A percentile compares a stretch with the other conserved stretches of the same genome.
Conservation (phyloP, 257 asterid species). For the Cruciata laevipes region DNA sequence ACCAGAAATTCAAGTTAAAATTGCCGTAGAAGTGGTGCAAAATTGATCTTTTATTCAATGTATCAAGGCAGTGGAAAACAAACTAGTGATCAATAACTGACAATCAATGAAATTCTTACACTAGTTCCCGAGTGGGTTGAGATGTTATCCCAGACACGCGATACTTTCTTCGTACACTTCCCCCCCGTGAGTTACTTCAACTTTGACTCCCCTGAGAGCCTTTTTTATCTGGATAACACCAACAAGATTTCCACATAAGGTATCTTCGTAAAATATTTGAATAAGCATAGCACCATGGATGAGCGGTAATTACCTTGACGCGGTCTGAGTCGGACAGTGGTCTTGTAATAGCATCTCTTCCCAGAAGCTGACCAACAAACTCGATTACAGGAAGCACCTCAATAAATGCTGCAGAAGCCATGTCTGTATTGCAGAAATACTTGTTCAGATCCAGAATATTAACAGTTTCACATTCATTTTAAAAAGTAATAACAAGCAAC, state of each 20-base stretch:
- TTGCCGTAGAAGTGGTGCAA: background rate
- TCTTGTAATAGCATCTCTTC: conserved; percentile 80
- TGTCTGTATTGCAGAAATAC: conserved; percentile 42
- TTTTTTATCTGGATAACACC: conserved; percentile 65
- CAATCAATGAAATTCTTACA: conserved; percentile 37
- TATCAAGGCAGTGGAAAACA: background rate
- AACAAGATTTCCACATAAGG: background rate
- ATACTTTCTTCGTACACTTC: conserved; percentile 85
- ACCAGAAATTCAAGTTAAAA: background rate
- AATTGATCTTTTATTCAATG: background rate
- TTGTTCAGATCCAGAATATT: background rate
- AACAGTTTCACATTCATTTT: background rate
- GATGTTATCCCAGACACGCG: conserved; percentile 90
- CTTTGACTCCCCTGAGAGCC: conserved; percentile 97
- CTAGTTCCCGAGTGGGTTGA: conserved; percentile 92
- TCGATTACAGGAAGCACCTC: conserved; percentile 97
- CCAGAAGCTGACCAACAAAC: conserved; percentile 80
- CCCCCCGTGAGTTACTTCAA: conserved; percentile 98
- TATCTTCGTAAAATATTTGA: background rate
- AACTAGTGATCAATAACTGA: background rate
- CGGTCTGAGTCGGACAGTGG: conserved; percentile 90
- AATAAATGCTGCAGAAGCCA: conserved; percentile 98
- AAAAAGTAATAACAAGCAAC: no score
- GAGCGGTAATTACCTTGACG: conserved; percentile 51
- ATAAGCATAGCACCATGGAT: background rate